Base-by-base conservation (phyloP, 306 rosid species). In the Adenanthera pavonina region DNA sequence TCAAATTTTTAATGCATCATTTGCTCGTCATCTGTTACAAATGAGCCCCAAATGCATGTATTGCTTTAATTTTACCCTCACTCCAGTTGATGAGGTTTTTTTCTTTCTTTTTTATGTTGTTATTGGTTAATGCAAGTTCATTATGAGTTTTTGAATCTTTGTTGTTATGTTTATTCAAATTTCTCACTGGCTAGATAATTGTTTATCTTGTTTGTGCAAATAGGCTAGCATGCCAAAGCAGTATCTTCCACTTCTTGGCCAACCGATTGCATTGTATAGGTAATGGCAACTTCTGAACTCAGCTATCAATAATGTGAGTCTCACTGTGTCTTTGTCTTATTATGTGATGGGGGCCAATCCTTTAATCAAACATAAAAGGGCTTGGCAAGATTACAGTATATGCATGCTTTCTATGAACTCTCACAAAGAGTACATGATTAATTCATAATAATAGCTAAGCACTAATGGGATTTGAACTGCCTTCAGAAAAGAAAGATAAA, bases 141-240 rank as follows among this genome's bases (percentile, higher is more conserved):
- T 35, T 66, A 6, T 79, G 65, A 25, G 16, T 54, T 74, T 72
- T 62, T 80, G 67, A 43, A 20, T 68, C 49, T 43, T 34, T 16
- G 25, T 69, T 43, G 75, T 35, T 33, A 49, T 67, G 8, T 8
- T 57, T 74, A 80, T 48, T 71, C 52, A 14, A 65, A 66, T 71
- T 49, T 74, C 74, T 47, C 53, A 74, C 65, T 46, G 7, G 25
- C 68, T 53, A 73, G 51, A 43, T 80, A 41, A 56, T 76, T 54
- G 72, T 70, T 87, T 81, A 1, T 70, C 51, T 34, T 84, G 76
- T 82, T 64, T 79, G 46, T 85, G 71, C 62, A 53, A 82, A 54
- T 80, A 95, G 99, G 97, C 93, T 83, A 87, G 19, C 92, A 89
- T 92, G 97, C 99, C 97, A 20, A 95, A 93, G 92, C 99, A 95